A percentile compares a stretch with the other conserved stretches of the same genome.
phyloP scores from a whole-genome alignment of 179 eudicot species.

The Corrigiola litoralis region DNA sequence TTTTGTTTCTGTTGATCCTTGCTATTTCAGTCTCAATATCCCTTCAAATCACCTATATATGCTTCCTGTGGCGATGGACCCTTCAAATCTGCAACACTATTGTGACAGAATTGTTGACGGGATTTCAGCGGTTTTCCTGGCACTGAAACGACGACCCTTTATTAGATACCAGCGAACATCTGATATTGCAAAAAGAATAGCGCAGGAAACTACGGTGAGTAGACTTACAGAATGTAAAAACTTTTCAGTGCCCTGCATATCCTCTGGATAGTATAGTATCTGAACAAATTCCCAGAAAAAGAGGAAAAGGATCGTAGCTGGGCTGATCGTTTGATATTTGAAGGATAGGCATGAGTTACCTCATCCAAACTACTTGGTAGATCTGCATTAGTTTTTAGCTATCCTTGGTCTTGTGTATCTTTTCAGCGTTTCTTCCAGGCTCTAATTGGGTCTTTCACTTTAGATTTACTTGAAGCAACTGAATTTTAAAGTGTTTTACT shows the following conservation, averaged over 20 bases:
- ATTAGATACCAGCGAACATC: conserved; percentile 83
- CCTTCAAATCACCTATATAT: conserved; percentile 72
- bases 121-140: conserved; percentile 72
- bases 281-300: not conserved
- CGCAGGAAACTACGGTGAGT: conserved; percentile 75
- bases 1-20: conserved; percentile 76
- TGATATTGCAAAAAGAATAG: conserved; percentile 83
- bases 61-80: conserved; percentile 88
- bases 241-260: not conserved
- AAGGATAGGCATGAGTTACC: not conserved
- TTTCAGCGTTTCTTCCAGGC: not conserved
- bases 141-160: conserved; percentile 77
- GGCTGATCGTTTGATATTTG: not conserved
- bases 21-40: conserved; percentile 67
- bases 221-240: not conserved
- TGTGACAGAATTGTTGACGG: conserved; percentile 90
- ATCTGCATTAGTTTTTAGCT: not conserved
- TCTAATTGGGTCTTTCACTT: not conserved
- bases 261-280: not conserved
- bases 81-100: conserved; percentile 57
- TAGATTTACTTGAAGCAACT: not conserved
- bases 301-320: not conserved
- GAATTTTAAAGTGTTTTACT: conserved; percentile 1
- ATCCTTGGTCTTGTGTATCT: not conserved
- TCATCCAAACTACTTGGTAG: not conserved